A percentile compares a stretch with the other conserved stretches of the same genome.
These are phyloP conservation scores for Fusarium incarnatum DNA, from an alignment of 2,329 filamentous ascomycete species.

Conservation along the genomic window DNA sequence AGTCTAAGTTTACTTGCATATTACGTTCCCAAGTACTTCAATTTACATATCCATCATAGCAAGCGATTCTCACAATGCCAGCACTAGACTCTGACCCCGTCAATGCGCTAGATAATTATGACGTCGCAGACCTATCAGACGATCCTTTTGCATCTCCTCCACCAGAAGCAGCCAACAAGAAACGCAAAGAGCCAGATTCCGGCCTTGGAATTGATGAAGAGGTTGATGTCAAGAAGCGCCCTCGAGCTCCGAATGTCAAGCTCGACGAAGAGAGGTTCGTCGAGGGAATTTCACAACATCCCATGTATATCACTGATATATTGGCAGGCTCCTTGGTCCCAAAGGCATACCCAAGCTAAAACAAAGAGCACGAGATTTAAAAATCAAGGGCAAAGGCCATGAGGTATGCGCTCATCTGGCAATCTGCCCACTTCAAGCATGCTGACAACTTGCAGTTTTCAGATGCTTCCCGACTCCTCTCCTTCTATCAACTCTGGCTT, in stretches of 20 bases:
- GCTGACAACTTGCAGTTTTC: constrained; percentile 71
- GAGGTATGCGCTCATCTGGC: constrained; percentile 68
- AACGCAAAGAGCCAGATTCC: constrained; percentile 62
- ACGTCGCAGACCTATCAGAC: constrained; percentile 66
- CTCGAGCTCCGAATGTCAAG: constrained; percentile 79
- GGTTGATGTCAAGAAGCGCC: constrained; percentile 82
- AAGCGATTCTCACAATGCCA: constrained; percentile 7
- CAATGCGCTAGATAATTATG: constrained; percentile 78
- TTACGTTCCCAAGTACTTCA: background rate
- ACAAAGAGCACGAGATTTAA: constrained; percentile 75
- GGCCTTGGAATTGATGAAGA: constrained; percentile 87
- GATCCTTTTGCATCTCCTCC: constrained; percentile 63
- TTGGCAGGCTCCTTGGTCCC: constrained; percentile 77
- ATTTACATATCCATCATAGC: background rate
- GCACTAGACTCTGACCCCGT: constrained; percentile 44
- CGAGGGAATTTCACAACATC: background rate
- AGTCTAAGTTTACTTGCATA: background rate
- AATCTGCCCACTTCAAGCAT: background rate
- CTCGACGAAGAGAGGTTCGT: constrained; percentile 81
- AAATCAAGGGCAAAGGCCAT: constrained; percentile 92
- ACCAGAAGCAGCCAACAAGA: constrained; percentile 56
- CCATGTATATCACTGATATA: background rate
- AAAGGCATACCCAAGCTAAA: constrained; percentile 86
- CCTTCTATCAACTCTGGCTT: constrained; percentile 95
- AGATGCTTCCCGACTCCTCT: constrained; percentile 83